Evolutionary conservation across 2,329 filamentous ascomycete genomes (phyloP).

Genomic region (Alternaria tenuissima): DNA sequence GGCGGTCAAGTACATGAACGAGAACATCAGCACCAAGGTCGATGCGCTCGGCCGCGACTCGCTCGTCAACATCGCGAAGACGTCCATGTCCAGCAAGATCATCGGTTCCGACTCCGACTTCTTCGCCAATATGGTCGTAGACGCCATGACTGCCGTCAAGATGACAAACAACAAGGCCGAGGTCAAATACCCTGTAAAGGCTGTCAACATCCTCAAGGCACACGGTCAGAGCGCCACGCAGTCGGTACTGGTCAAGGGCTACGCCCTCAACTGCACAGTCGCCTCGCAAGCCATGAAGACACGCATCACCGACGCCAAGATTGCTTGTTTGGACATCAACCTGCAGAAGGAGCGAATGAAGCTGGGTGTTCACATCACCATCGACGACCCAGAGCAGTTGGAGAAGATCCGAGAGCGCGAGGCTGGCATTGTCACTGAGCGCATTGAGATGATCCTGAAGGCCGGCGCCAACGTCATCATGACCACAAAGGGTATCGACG

Average conservation of each 20-base stretch:
- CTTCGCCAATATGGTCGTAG: slow-evolving; percentile 96
- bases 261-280: slow-evolving; percentile 97
- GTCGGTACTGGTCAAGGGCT: slow-evolving; percentile 91
- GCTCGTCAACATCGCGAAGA: slow-evolving; percentile 94
- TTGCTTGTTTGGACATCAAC: slow-evolving; percentile 97
- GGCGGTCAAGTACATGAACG: slow-evolving; percentile 98
- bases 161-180: slow-evolving; percentile 89
- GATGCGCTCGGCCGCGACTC: slow-evolving; percentile 90
- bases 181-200: slow-evolving; percentile 97
- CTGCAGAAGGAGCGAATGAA: slow-evolving; percentile 99
- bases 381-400: slow-evolving; percentile 95
- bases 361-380: slow-evolving; percentile 96
- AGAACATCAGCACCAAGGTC: slow-evolving; percentile 96
- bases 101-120: slow-evolving; percentile 96
- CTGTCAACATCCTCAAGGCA: slow-evolving; percentile 97
- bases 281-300: slow-evolving; percentile 98
- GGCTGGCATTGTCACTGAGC: slow-evolving; percentile 89
- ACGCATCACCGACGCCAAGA: slow-evolving; percentile 90
- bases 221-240: slow-evolving; percentile 93
- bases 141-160: slow-evolving; percentile 95
- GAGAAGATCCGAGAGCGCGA: slow-evolving; percentile 97
- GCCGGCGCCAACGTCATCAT: slow-evolving; percentile 94
- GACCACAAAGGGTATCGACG: slow-evolving; percentile 98
- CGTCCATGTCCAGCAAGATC: slow-evolving; percentile 99
- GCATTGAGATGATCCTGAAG: slow-evolving; percentile 97